phyloP scores from a whole-genome alignment of 1,284 basidiomycete genomes.

The Apiotrichum veenhuisii region DNA sequence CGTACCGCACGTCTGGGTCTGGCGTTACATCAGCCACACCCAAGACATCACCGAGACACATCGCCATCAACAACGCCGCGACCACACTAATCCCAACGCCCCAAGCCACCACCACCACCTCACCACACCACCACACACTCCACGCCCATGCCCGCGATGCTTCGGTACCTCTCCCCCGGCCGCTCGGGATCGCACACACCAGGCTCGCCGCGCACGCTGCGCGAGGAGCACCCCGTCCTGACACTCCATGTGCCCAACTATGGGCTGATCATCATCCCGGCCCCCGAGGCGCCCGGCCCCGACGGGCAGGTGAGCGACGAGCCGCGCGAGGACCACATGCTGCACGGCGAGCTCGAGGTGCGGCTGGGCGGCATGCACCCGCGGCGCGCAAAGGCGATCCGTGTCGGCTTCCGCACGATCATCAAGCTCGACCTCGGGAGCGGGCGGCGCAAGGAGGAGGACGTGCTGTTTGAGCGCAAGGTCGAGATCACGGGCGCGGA shows the following conservation, averaged over 20 bases:
- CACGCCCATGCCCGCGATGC: neutral
- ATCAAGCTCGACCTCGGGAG: constrained; percentile 17
- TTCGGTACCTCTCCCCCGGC: constrained; percentile 2
- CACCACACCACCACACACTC: neutral
- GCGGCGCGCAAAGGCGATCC: constrained; percentile 11
- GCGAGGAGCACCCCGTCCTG: constrained; percentile 3
- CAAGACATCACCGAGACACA: no score
- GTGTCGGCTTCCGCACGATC: constrained; percentile 15
- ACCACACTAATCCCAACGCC: no score
- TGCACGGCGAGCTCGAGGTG: constrained; percentile 19
- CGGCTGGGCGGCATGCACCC: neutral
- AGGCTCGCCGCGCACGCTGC: neutral
- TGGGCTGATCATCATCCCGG: constrained; percentile 15
- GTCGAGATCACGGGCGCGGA: constrained; percentile 20
- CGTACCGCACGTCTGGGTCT: no score
- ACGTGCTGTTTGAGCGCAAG: constrained; percentile 21
- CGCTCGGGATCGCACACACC: neutral
- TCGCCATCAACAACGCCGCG: no score
- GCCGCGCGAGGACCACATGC: constrained; percentile 17
- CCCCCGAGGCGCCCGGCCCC: neutral
- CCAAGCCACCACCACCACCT: neutral
- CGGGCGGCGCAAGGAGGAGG: constrained; percentile 13
- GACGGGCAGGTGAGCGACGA: constrained; percentile 3
- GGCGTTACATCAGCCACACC: no score
- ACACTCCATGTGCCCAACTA: constrained; percentile 12